Percentiles rank a stretch among this genome's conserved stretches.
Conservation (phyloP, 768 basidiomycete genomes). For the Hysterangium stoloniferum region DNA sequence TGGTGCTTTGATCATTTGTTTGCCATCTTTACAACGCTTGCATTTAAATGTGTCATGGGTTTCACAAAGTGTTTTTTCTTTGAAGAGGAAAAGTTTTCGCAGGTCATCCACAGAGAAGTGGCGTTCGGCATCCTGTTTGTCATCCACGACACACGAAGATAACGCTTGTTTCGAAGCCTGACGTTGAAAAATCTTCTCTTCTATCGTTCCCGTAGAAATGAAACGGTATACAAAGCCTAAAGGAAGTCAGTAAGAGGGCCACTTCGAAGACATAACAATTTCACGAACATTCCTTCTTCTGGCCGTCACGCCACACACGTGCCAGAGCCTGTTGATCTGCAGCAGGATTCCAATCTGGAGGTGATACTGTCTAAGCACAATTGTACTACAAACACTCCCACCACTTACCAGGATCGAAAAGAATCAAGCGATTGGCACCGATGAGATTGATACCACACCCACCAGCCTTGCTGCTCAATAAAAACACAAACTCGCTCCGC, state of each 20-base stretch:
- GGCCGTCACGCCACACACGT: constrained; percentile 98
- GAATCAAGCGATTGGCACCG: constrained; percentile 89
- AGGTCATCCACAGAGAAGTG: constrained; percentile 90
- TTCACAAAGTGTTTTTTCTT: constrained; percentile 78
- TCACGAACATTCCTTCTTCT: constrained; percentile 94
- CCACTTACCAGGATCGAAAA: constrained; percentile 84
- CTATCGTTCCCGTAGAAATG: constrained; percentile 93
- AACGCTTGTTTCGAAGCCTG: constrained; percentile 95
- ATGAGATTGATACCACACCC: constrained; percentile 97
- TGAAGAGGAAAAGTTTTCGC: constrained; percentile 86
- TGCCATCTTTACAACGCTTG: constrained; percentile 81
- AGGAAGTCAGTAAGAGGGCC: background rate
- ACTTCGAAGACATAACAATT: background rate
- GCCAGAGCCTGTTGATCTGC: constrained; percentile 98
- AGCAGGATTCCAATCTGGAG: constrained; percentile 94
- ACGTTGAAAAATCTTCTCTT: constrained; percentile 98
- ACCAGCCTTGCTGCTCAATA: constrained; percentile 92
- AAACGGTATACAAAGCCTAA: constrained; percentile 97
- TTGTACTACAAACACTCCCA: background rate
- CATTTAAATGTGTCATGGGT: constrained; percentile 99
- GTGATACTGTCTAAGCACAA: constrained; percentile 2
- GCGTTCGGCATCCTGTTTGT: constrained; percentile 90
- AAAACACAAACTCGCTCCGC: constrained; percentile 90
- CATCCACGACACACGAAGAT: constrained; percentile 97
- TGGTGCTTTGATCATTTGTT: constrained; percentile 72